phyloP scores from a whole-genome alignment of 2,329 filamentous ascomycete species.

The Paracoccidioides brasiliensis region DNA sequence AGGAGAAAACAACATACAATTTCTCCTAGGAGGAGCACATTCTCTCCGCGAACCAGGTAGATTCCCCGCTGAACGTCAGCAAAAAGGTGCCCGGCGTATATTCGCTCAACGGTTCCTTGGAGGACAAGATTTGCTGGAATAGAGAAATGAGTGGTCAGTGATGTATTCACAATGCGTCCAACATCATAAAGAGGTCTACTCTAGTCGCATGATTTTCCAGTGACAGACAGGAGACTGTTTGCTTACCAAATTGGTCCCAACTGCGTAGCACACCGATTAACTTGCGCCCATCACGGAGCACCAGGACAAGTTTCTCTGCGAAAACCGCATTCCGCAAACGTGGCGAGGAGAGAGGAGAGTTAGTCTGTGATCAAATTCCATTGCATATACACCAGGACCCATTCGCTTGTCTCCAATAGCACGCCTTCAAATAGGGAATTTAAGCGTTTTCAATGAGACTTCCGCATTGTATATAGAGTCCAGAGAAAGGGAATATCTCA shows the following conservation, averaged over 20 bases:
- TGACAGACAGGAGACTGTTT: background rate
- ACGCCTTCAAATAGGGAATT: no score
- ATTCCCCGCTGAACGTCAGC: conserved; percentile 76
- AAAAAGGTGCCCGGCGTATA: conserved; percentile 63
- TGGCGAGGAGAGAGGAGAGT: background rate
- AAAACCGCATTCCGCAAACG: conserved; percentile 13
- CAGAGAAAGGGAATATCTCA: conserved; percentile 38
- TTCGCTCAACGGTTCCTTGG: conserved; percentile 79
- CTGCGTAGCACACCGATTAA: conserved; percentile 82
- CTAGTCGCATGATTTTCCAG: background rate
- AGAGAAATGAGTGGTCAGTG: background rate
- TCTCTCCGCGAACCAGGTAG: conserved; percentile 88
- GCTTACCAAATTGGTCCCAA: conserved; percentile 93
- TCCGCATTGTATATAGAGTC: background rate
- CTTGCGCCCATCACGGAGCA: conserved; percentile 86
- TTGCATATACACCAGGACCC: background rate
- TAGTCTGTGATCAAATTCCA: background rate
- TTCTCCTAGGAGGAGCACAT: conserved; percentile 88
- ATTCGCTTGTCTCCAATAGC: background rate
- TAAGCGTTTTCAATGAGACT: no score
- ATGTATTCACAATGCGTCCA: no score
- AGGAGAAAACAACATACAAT: conserved; percentile 41
- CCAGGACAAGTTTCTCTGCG: conserved; percentile 83
- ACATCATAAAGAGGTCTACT: no score
- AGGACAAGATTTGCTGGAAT: conserved; percentile 80